Conservation (phyloP, 768 basidiomycete species). For the Naganishia friedmannii region DNA sequence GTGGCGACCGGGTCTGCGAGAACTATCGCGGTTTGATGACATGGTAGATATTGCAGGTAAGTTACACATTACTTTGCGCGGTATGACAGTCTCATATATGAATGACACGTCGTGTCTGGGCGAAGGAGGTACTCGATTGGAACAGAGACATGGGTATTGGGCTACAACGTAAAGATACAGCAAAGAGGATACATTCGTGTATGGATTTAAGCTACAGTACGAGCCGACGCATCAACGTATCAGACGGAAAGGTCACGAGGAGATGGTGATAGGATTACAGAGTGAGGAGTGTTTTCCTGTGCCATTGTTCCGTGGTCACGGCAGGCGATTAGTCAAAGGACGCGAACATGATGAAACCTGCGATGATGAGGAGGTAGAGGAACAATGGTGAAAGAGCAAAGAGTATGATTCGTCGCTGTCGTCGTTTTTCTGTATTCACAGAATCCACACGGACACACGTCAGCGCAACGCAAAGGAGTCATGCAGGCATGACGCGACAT, state of each 20-base stretch:
- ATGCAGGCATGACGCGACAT: background rate
- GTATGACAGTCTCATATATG: too few relatives aligned
- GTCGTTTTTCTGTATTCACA: background rate
- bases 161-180: background rate
- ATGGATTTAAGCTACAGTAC: background rate
- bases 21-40: too few relatives aligned
- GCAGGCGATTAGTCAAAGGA: background rate
- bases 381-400: conserved; percentile 15
- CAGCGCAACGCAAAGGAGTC: background rate
- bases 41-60: too few relatives aligned
- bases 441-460: too few relatives aligned
- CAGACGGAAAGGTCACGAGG: too few relatives aligned
- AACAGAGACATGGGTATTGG: background rate
- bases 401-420: conserved; percentile 21
- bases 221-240: too few relatives aligned
- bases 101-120: too few relatives aligned
- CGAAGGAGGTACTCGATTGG: too few relatives aligned
- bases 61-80: too few relatives aligned
- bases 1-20: too few relatives aligned
- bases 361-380: conserved; percentile 18
- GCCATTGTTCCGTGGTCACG: background rate
- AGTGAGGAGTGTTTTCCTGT: background rate
- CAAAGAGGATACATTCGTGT: background rate
- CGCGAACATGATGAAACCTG: conserved; percentile 8
- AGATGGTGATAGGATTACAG: conserved; percentile 7